These are phyloP conservation scores for Magnolia changhungtana DNA, from an alignment of 164 flowering plant genomes.

Conservation along the genomic window DNA sequence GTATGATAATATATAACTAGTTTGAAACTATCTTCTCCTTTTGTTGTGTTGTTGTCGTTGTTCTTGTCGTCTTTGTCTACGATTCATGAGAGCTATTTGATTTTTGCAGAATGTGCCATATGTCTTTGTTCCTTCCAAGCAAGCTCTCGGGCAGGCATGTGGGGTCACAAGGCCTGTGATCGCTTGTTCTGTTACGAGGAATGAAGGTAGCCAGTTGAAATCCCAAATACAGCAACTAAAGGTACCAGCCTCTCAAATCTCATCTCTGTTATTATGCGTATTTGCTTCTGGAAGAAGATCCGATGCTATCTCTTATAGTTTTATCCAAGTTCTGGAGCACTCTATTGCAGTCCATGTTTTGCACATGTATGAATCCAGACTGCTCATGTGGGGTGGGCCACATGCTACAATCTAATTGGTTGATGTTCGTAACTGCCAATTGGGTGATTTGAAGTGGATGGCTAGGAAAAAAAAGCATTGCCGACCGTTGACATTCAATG, in stretches of 20 bases:
- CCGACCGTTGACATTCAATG: too few species aligned
- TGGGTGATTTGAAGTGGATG: too few species aligned
- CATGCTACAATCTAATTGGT: too few species aligned
- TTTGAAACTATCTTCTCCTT: too few species aligned
- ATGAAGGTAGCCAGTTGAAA: conserved; percentile 86
- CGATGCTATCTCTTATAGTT: neutral
- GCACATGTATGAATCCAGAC: neutral
- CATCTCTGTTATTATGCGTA: neutral
- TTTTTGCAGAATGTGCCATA: conserved; percentile 49
- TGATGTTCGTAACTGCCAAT: too few species aligned
- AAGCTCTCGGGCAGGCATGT: conserved; percentile 91
- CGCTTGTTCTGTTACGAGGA: conserved; percentile 81
- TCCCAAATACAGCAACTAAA: conserved; percentile 70
- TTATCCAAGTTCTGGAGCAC: neutral
- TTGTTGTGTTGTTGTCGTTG: too few species aligned
- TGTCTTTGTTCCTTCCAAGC: conserved; percentile 56
- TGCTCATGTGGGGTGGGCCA: too few species aligned
- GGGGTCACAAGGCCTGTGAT: conserved; percentile 88
- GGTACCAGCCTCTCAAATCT: conserved; percentile 3
- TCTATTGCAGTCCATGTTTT: neutral
- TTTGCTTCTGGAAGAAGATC: neutral
- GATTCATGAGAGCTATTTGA: too few species aligned
- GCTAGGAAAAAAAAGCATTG: too few species aligned
- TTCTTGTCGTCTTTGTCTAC: too few species aligned
- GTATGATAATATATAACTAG: too few species aligned